A percentile compares a stretch with the other conserved stretches of the same genome.
Evolutionary conservation across 495 filamentous ascomycete species (phyloP).

Genomic region (Talaromyces stipitatus): DNA sequence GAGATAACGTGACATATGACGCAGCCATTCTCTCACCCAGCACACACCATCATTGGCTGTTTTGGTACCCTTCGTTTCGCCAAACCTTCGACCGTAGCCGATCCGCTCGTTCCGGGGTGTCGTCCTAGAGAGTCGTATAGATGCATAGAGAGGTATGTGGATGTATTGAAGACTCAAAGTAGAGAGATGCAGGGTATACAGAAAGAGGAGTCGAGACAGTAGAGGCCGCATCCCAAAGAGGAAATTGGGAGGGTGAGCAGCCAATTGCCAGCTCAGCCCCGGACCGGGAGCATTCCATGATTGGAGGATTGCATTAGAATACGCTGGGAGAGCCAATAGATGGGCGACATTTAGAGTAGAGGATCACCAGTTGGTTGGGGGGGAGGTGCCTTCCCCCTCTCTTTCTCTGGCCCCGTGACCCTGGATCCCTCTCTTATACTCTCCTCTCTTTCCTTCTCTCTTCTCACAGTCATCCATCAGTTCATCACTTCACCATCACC

Average conservation of each 20-base stretch:
- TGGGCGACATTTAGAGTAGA: background rate
- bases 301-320: background rate
- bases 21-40: slow-evolving; percentile 3
- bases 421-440: slow-evolving; percentile 10
- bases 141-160: background rate
- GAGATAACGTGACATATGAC: slow-evolving; percentile 5
- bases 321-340: background rate
- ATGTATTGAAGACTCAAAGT: background rate
- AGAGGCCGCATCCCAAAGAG: background rate
- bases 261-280: background rate
- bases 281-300: background rate
- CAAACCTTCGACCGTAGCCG: background rate
- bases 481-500: background rate
- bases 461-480: background rate
- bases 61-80: background rate
- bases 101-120: slow-evolving; percentile 7
- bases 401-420: slow-evolving; percentile 4
- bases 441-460: slow-evolving; percentile 14
- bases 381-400: slow-evolving; percentile 8
- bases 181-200: background rate
- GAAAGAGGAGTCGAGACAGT: background rate
- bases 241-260: background rate
- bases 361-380: background rate
- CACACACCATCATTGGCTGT: too few relatives aligned
- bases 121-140: too few relatives aligned